A percentile compares a stretch with the other conserved stretches of the same genome.
Evolutionary conservation across 2,329 filamentous ascomycete species (phyloP).

Genomic region (Beauveria sp.): DNA sequence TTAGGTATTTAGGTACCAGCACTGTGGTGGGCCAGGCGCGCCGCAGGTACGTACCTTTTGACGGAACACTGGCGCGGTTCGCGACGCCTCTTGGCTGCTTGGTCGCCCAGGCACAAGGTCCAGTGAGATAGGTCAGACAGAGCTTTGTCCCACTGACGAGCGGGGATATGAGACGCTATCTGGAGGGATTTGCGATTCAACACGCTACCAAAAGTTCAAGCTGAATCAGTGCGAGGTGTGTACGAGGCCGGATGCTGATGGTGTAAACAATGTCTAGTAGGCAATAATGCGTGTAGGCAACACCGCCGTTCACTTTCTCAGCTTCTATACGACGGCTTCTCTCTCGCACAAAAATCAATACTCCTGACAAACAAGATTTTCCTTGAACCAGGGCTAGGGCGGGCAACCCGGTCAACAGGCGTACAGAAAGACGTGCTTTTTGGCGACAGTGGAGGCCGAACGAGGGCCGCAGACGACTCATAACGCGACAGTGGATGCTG

Average conservation of each 20-base stretch:
- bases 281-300: neutral
- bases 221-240: neutral
- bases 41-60: constrained; percentile 10
- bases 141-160: constrained; percentile 21
- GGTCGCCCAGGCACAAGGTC: constrained; percentile 25
- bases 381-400: neutral
- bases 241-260: neutral
- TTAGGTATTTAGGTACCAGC: neutral
- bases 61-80: constrained; percentile 21
- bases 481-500: constrained; percentile 17
- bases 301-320: neutral
- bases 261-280: neutral
- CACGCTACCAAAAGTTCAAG: neutral
- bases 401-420: constrained; percentile 8
- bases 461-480: constrained; percentile 12
- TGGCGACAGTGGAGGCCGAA: constrained; percentile 13
- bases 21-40: neutral
- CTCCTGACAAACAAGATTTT: neutral
- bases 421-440: constrained; percentile 9
- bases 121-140: constrained; percentile 11
- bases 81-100: constrained; percentile 15
- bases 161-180: constrained; percentile 11
- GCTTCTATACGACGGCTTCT: neutral
- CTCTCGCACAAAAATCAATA: neutral
- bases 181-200: constrained; percentile 3